Evolutionary conservation across 495 filamentous ascomycete genomes (phyloP).

Genomic region (Penicillium argentinense): DNA sequence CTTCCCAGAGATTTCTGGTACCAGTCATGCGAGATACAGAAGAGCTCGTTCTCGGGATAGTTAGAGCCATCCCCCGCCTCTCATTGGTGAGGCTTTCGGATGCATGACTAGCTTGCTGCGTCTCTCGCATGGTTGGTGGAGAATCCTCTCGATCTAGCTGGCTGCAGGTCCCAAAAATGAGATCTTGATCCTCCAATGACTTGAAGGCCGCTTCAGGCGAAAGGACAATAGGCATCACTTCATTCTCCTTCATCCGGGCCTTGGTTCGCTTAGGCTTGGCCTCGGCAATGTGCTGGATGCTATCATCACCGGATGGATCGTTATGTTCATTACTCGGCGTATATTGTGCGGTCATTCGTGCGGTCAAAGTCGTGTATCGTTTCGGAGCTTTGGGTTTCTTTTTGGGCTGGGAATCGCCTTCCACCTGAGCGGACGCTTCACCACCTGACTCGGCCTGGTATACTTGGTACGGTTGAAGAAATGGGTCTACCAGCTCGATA

Average conservation of each 20-base stretch:
- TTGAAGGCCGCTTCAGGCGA: slow-evolving; percentile 72
- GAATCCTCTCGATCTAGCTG: slow-evolving; percentile 80
- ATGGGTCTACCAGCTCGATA: slow-evolving; percentile 39
- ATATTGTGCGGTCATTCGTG: slow-evolving; percentile 79
- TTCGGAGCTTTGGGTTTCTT: slow-evolving; percentile 61
- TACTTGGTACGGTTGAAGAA: slow-evolving; percentile 13
- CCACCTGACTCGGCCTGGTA: slow-evolving; percentile 6
- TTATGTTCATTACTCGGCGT: slow-evolving; percentile 12
- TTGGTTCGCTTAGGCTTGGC: slow-evolving; percentile 23
- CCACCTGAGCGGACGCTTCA: slow-evolving; percentile 9
- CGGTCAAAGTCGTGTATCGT: slow-evolving; percentile 82
- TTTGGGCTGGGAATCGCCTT: slow-evolving; percentile 14
- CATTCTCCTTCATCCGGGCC: slow-evolving; percentile 33
- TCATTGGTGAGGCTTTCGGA: slow-evolving; percentile 43
- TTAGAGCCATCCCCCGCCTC: not conserved
- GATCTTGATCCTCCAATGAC: slow-evolving; percentile 69
- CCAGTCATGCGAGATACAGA: slow-evolving; percentile 28
- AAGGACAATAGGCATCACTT: slow-evolving; percentile 53
- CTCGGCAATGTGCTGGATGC: slow-evolving; percentile 24
- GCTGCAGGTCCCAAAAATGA: slow-evolving; percentile 91
- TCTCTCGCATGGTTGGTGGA: slow-evolving; percentile 62
- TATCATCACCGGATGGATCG: slow-evolving; percentile 6
- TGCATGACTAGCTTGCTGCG: slow-evolving; percentile 66
- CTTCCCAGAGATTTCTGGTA: slow-evolving; percentile 61
- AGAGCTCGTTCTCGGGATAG: not conserved